Evolutionary conservation across 495 filamentous ascomycete species (phyloP).

Genomic region (Glutinoglossum americanum): DNA sequence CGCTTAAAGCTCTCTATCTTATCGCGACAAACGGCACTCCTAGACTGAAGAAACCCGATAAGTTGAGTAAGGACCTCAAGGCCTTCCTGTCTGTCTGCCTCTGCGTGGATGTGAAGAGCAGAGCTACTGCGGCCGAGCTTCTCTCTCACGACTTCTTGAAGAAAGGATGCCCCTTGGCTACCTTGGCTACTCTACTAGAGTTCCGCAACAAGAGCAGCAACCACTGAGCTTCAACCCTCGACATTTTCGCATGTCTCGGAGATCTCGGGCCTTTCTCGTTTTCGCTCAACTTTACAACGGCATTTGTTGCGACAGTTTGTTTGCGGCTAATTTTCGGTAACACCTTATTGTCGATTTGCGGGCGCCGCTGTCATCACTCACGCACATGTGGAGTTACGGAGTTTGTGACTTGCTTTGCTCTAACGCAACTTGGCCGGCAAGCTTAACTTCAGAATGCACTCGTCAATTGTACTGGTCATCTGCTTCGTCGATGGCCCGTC

Average conservation of each 20-base stretch:
- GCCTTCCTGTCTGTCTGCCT: slow-evolving; percentile 87
- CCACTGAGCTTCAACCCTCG: not conserved
- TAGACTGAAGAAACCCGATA: slow-evolving; percentile 89
- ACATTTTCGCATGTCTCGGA: not conserved
- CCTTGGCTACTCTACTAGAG: slow-evolving; percentile 64
- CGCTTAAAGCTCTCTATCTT: slow-evolving; percentile 85
- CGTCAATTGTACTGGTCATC: not conserved
- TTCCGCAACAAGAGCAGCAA: slow-evolving; percentile 33
- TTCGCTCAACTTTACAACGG: not conserved
- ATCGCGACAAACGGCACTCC: slow-evolving; percentile 97
- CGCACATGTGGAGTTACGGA: not conserved
- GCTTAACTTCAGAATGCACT: not conserved
- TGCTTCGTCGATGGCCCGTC: not conserved
- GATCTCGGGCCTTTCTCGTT: not conserved
- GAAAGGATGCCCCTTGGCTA: slow-evolving; percentile 57
- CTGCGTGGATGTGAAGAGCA: slow-evolving; percentile 86
- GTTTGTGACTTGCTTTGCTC: not conserved
- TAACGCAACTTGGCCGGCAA: not conserved
- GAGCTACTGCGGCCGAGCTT: slow-evolving; percentile 76
- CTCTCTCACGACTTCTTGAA: slow-evolving; percentile 58
- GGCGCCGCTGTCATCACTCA: not conserved
- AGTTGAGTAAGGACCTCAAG: slow-evolving; percentile 89
- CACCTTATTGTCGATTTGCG: not conserved
- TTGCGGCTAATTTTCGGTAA: not conserved
- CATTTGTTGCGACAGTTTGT: not conserved